Evolutionary conservation across 306 rosid genomes (phyloP), one percentile per base, ranked within the genome.

Genomic region (Luffa acutangula): DNA sequence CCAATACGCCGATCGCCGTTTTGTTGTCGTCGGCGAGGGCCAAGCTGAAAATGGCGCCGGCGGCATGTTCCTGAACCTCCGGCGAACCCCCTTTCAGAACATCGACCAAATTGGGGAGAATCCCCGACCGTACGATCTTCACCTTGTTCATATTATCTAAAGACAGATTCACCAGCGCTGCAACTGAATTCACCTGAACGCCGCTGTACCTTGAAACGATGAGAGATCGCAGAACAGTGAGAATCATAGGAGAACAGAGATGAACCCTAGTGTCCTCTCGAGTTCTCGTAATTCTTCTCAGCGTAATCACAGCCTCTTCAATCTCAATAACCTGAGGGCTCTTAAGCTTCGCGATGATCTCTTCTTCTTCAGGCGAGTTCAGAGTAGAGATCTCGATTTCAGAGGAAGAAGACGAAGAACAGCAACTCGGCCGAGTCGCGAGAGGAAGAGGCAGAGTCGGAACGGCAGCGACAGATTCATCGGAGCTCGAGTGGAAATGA

Each of bases 61-160:
- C 83, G 65, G 96, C 93, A 77, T 91, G 97, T 71, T 93, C 99
- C 83, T 90, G 99, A 77, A 91, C 91, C 83, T 91, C 98, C 62
- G 84, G 59, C 18, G 87, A 85, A 81, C 99, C 99, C 0, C 81
- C 75, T 78, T 83, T 95, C 56, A 95, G 58, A 7, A 84, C 92
- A 37, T 90, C 91, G 9, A 95, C 84, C 87, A 95, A 69, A 17
- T 88, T 93, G 2, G 98, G 99, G 53, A 93, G 90, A 7, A 95
- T 78, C 56, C 99, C 99, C 9, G 98, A 91, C 78, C 99, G 94
- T 33, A 95, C 89, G 84, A 95, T 95, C 87, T 86, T 95, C 21
- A 89, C 89, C 80, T 91, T 95, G 86, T 93, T 95, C 34, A 64
- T 8, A 36, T 83, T 85, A 77, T 91, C 93, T 52, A 95, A 42